Evolutionary conservation across 1,284 basidiomycete genomes (phyloP).

Genomic region (Ustilago nuda): DNA sequence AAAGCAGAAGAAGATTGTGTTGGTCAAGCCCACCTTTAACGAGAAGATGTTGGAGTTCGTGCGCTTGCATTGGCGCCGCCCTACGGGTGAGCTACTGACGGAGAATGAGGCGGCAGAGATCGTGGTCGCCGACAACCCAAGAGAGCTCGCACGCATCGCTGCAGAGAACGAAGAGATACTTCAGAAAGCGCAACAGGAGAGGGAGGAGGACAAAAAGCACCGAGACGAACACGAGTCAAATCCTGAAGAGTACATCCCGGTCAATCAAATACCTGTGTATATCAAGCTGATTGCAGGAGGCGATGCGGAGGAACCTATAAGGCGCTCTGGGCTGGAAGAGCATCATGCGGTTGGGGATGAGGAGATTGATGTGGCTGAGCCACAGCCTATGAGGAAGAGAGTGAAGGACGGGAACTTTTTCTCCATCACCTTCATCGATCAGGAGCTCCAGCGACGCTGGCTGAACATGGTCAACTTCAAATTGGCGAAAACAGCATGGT

Average conservation of each 20-base stretch:
- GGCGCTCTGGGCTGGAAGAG: neutral
- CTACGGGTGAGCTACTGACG: neutral
- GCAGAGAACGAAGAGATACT: neutral
- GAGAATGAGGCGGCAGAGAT: neutral
- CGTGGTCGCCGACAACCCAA: neutral
- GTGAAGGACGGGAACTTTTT: neutral
- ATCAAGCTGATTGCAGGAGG: neutral
- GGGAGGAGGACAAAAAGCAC: neutral
- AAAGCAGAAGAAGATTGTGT: neutral
- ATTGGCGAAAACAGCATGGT: neutral
- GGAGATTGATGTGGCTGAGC: neutral
- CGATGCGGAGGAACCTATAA: neutral
- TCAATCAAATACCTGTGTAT: neutral
- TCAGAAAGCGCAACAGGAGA: neutral
- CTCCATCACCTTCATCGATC: neutral
- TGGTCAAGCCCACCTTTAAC: conserved; percentile 1
- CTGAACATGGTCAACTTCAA: neutral
- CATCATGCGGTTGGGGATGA: neutral
- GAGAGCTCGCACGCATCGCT: neutral
- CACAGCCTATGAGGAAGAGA: neutral
- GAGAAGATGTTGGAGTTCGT: neutral
- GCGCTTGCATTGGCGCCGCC: neutral
- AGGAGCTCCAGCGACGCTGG: conserved; percentile 1
- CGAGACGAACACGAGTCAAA: neutral
- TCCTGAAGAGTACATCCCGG: neutral